These are phyloP conservation scores for Salix koriyanagi DNA, from an alignment of 345 rosid genomes.

Conservation along the genomic window DNA sequence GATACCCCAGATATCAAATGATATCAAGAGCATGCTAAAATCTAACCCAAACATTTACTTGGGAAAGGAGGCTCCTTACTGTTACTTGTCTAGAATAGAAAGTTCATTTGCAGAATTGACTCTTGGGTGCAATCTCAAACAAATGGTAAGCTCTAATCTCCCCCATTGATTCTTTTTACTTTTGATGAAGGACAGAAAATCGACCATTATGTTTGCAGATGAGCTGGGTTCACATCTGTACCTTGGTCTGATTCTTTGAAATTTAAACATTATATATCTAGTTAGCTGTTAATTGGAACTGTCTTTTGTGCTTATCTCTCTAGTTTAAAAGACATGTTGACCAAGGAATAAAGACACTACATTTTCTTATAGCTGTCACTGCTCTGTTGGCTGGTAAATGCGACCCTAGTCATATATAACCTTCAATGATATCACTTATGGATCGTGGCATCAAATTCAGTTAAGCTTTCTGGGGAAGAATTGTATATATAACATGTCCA, in stretches of 20 bases:
- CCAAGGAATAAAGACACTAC: background rate
- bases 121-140: conserved; percentile 78
- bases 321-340: background rate
- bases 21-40: conserved; percentile 57
- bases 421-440: background rate
- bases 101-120: conserved; percentile 65
- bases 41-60: conserved; percentile 65
- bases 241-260: background rate
- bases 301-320: background rate
- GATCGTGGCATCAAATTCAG: background rate
- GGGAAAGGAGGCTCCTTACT: conserved; percentile 79
- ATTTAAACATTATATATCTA: background rate
- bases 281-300: background rate
- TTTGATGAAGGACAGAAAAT: background rate
- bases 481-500: background rate
- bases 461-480: background rate
- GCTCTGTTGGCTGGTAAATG: too few relatives aligned
- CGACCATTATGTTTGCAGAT: background rate
- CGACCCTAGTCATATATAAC: background rate
- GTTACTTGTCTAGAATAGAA: conserved; percentile 71
- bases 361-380: background rate
- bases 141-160: conserved; percentile 45
- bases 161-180: background rate
- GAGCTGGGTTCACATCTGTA: background rate
- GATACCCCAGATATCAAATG: conserved; percentile 65